A percentile compares a stretch with the other conserved stretches of the same genome.
Evolutionary conservation across 768 basidiomycete genomes (phyloP).

Genomic region (Tricholoma matsutake): DNA sequence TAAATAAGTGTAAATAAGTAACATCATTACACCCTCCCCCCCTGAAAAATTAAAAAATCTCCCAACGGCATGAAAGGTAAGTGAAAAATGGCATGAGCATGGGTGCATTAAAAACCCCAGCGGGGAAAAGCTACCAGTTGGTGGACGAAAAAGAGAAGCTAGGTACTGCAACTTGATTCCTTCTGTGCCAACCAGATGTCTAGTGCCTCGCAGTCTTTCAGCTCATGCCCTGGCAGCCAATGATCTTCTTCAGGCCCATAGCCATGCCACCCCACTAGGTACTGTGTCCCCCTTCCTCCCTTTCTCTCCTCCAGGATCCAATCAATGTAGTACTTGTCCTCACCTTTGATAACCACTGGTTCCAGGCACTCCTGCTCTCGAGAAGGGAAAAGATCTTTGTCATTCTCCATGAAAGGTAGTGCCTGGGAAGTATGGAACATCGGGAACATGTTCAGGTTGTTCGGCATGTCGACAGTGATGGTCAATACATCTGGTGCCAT

Average conservation of each 20-base stretch:
- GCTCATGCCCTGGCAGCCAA: conserved; percentile 2
- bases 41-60: not conserved
- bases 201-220: conserved; percentile 22
- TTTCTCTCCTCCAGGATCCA: not conserved
- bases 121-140: not conserved
- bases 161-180: not conserved
- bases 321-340: not conserved
- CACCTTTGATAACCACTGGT: not conserved
- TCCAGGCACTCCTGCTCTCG: not conserved
- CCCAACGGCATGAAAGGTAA: not conserved
- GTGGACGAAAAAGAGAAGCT: not conserved
- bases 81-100: not conserved
- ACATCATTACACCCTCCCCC: not conserved
- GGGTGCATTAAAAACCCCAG: not conserved
- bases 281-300: not conserved
- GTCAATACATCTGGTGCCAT: not conserved
- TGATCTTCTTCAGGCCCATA: too few relatives aligned
- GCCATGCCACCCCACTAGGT: not conserved
- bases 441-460: not conserved
- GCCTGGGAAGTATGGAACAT: not conserved
- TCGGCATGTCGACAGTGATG: not conserved
- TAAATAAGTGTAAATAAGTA: not conserved
- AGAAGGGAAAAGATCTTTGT: not conserved
- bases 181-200: conserved; percentile 16
- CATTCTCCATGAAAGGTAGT: not conserved